Conservation (phyloP, 257 asterid species). For the Cinchona pubescens region DNA sequence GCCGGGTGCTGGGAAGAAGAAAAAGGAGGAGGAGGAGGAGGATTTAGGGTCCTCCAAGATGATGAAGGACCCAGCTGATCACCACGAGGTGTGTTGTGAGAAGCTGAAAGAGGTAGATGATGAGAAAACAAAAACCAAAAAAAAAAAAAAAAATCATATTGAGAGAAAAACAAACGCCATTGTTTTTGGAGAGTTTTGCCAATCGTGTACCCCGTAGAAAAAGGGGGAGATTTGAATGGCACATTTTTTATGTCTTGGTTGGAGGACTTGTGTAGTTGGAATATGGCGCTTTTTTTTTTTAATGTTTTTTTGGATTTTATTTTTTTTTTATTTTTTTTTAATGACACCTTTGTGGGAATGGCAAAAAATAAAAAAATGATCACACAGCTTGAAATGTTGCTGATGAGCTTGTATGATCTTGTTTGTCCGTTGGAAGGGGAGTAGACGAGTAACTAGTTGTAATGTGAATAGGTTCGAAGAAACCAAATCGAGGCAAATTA, state of each 20-base stretch:
- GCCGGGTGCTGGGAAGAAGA: neutral
- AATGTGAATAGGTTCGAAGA: no score
- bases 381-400: neutral
- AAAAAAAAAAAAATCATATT: slow-evolving; percentile 48
- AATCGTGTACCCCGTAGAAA: slow-evolving; percentile 44
- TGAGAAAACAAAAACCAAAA: no score
- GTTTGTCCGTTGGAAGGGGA: no score
- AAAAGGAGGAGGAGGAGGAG: neutral
- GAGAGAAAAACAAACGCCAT: slow-evolving; percentile 23
- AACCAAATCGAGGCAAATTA: no score
- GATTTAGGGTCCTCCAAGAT: slow-evolving; percentile 69
- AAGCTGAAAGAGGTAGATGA: slow-evolving; percentile 25
- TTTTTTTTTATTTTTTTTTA: no score
- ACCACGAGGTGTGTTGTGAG: slow-evolving; percentile 34
- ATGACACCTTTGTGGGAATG: neutral
- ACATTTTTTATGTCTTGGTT: neutral
- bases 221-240: slow-evolving; percentile 49
- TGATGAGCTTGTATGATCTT: neutral
- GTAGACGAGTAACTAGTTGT: no score
- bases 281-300: neutral
- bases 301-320: no score
- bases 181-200: slow-evolving; percentile 35
- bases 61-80: slow-evolving; percentile 62
- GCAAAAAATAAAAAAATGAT: neutral
- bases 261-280: neutral